Base-by-base conservation (phyloP, 805 yeast genomes). In the Starmerella stigmatis region DNA sequence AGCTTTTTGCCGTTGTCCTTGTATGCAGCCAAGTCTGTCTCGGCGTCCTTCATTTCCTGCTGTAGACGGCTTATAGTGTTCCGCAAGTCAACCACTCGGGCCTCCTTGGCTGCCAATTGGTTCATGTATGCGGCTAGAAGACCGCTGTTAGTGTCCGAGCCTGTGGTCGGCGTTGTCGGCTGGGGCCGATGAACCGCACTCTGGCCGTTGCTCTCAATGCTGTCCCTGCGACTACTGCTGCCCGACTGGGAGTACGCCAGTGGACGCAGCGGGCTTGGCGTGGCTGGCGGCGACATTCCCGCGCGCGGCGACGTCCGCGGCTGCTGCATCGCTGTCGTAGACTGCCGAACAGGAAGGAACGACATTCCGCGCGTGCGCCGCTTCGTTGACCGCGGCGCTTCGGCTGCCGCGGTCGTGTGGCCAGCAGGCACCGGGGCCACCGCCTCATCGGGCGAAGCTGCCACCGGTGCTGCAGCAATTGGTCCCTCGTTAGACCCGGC, bases 101-200 rank as follows among this genome's bases (percentile, higher is more conserved):
- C 58, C 48, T 67, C 68, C 45, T 63, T 61, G 22, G 61, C 54
- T 1, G 71, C 71, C 27, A 67, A 57, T 39, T 62, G 52, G 26
- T 36, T 43, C 17, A 49, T 40, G 11, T 38, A 43, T 5, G 44
- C 39, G 27, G 34, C 41, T 12, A 49, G 28, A 3, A 42, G 23
- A 13, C 21, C 17, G 21, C 35, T 41, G 22, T 27, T 43, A 4
- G 31, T 22, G 21, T 36, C 47, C 6, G 36, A 19, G 9, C 19
- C 13, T 5, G 17, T 7, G 5, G 28, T 10, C 13, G 34, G 28
- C 10, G 30, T 21, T 20, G 15, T 8, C 3, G 22, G 26, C 23
- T 26, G 25, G 13, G 28, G 7, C 15, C 5, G 20, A 13, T 11
- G 23, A 39, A 16, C 19, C 11, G 27, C 15, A 5, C 16, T 13